Base-by-base conservation (phyloP, 1,284 basidiomycete genomes). In the Irpex sp. region DNA sequence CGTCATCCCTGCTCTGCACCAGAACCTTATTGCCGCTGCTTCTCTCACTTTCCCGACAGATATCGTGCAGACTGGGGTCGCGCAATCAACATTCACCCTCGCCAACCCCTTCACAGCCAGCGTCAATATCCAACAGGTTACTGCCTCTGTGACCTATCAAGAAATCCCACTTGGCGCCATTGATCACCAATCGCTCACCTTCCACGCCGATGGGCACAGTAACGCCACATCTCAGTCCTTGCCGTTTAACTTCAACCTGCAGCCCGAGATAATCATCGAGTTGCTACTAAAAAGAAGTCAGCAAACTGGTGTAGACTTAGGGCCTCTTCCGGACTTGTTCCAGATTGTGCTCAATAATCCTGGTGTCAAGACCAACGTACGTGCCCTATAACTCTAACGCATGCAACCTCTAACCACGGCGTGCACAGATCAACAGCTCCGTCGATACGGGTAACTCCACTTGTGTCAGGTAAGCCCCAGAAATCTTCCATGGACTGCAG, bases 91-190 rank as follows among this genome's bases (percentile, higher is more conserved):
- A 0, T 88, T 91, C 69, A 77, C 76, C 1, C 78, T 93, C 54
- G 76, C 77, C 13, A 93, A 93, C 70, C 90, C 91, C 2, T 93
- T 93, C 76, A 91, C 89, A 0, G 89, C 91, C 9, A 85, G 85
- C 68, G 86, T 93, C 73, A 91, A 88, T 72, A 73, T 93, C 17
- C 71, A 89, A 38, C 73, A 78, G 62, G 77, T 93, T n/a, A 77
- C 76, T 8, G 85, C 89, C 0, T 81, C 74, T 2, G 91, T 84
- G 0, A 83, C 78, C 1, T 87, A 82, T 75, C 79, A 82, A 40
- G 78, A 79, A 58, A 68, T 89, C 44, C 78, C 79, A 0, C 70
- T 89, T 11, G 87, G 87, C 13, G 80, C 73, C 34, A 88, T 93
- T 69, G 77, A 88, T 62, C 77, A 80, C 52, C 83, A 81, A 36